Evolutionary conservation across 2,329 filamentous ascomycete genomes (phyloP).

Genomic region (Microascus cirrosus): DNA sequence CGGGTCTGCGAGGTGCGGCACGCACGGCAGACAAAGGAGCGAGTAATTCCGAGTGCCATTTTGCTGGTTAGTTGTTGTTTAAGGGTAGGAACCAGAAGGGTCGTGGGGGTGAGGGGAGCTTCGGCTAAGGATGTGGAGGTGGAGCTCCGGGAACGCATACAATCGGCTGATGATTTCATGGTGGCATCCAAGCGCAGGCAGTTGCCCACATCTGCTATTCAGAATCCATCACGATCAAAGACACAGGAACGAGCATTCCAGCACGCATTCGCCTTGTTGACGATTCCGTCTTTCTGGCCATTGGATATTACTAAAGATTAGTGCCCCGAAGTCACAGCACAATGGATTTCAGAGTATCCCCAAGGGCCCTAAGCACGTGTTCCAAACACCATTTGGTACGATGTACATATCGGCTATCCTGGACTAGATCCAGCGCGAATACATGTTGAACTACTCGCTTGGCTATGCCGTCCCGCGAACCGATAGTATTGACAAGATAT

Average conservation of each 20-base stretch:
- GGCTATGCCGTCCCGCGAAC: neutral
- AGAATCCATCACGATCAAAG: too few species aligned
- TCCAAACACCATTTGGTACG: too few species aligned
- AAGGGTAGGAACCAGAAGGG: neutral
- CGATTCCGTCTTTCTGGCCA: too few species aligned
- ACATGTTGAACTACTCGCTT: neutral
- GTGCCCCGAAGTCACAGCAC: too few species aligned
- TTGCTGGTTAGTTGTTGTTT: neutral
- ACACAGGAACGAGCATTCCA: too few species aligned
- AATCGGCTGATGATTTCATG: slow-evolving; percentile 1
- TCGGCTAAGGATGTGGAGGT: neutral
- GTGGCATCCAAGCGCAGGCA: neutral
- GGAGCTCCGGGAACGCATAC: neutral
- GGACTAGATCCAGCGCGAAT: too few species aligned
- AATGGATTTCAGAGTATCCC: too few species aligned
- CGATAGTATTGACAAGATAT: neutral
- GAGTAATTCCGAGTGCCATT: slow-evolving; percentile 20
- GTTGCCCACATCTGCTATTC: neutral
- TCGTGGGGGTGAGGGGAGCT: neutral
- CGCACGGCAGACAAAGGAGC: slow-evolving; percentile 24
- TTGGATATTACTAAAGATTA: too few species aligned
- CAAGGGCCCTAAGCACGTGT: too few species aligned
- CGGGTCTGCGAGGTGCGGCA: slow-evolving; percentile 22
- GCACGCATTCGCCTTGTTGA: too few species aligned
- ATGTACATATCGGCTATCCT: too few species aligned